Evolutionary conservation across 2,329 filamentous ascomycete genomes (phyloP), one percentile per base, ranked within the genome.

Genomic region (Hypoxylon sp.): DNA sequence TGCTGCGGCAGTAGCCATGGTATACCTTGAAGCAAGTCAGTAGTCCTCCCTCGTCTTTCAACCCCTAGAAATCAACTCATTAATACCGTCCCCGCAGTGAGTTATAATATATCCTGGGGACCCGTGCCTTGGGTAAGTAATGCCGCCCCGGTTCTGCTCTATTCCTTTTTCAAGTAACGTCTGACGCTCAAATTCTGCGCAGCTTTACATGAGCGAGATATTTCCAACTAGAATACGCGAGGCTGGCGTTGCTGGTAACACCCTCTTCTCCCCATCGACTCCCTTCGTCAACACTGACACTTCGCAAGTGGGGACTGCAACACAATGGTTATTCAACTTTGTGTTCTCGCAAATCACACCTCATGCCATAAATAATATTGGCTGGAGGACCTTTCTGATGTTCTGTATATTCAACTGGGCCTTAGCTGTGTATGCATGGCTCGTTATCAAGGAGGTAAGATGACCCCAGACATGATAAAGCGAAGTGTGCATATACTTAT

Each of bases 251-350:
- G 81, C 82, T 64, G 67, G 69, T 70, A 62, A 52, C 11, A 30
- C 14, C 2, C 22, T 28, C 40, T 6, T 4, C 40, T 12, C 36
- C 9, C 24, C 33, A 9, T 11, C 6, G 8, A 48, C 1, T 1
- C 11, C 50, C 44, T 28, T 30, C 30, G 11, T 12, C n/a, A 28
- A 7, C 32, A 18, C 40, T 57, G 7, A 57, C 32, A 42, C 45
- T 28, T 22, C 16, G 3, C 20, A n/a, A 36, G 76, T 83, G 30
- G 82, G 81, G 8, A 83, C 82, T 4, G 77, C 80, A 0, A 82
- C 81, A 0, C 82, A 85, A 68, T 86, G 83, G 83, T 74, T 83
- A 1, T 84, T 80, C 73, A 85, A 84, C 73, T 85, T 84, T 73
- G 76, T 81, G 26, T 83, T 84, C 72, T 76, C 79, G 0, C 78